phyloP scores from a whole-genome alignment of 164 flowering plant species.

The Kalanchoe fedtschenkoi region DNA sequence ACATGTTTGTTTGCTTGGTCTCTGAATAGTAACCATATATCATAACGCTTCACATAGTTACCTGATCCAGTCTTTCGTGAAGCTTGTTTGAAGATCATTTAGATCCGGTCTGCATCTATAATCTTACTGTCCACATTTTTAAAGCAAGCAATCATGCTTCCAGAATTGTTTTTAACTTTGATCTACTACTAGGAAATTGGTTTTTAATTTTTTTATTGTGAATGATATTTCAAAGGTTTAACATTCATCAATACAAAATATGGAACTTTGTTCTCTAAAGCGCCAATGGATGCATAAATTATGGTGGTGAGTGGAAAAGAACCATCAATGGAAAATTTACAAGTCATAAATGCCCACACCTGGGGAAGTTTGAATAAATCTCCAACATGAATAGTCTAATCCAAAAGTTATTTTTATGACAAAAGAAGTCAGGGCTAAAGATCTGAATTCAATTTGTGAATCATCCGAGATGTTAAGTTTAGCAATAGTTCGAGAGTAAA shows the following conservation, averaged over 20 bases:
- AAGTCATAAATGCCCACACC: no score
- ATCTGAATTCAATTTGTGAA: no score
- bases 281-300: no score
- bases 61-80: background rate
- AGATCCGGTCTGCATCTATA: conserved; percentile 53
- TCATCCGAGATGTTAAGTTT: no score
- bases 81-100: no score
- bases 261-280: no score
- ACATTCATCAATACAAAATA: background rate
- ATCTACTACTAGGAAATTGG: background rate
- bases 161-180: background rate
- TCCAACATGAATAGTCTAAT: no score
- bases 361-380: no score
- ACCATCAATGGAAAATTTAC: no score
- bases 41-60: background rate
- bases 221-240: background rate
- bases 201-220: background rate
- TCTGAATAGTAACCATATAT: background rate
- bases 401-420: no score
- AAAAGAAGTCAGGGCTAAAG: no score
- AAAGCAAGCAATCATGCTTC: background rate
- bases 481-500: background rate
- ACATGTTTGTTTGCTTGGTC: background rate
- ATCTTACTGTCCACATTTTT: conserved; percentile 47
- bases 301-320: no score